Evolutionary conservation across 257 asterid genomes (phyloP), one percentile per base, ranked within the genome.

Genomic region (Fraxinus anomala): DNA sequence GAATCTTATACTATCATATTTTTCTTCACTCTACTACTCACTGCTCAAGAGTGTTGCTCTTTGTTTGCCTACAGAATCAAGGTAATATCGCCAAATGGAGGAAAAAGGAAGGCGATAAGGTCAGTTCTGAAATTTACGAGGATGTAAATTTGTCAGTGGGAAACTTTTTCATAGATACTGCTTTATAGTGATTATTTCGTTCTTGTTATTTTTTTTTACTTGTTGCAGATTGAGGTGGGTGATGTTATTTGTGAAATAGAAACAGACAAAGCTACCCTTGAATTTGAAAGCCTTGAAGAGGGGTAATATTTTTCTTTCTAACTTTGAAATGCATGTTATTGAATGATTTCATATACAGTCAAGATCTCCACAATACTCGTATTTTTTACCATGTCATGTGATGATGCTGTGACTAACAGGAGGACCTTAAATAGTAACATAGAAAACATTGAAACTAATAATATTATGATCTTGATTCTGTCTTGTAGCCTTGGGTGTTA

Each of bases 101-200:
- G 83, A 93, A 93, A 85, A 89, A 92, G 74, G 99, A 96, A 84
- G 99, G 99, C 65, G 98, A 96, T 84, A 93, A 93, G 99, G 99
- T 95, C 73, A 75, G 88, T 80, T 47, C 31, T 66, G 76, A 21
- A 59, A 79, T 75, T 70, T 67, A 47, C 17, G 56, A 37, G 70
- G 65, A 73, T 82, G 49, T 40, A 37, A 76, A 77, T 70, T 76
- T 83, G 59, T 47, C 61, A 31, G 54, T 36, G n/a, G 75, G 65
- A 56, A 44, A 66, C 70, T 80, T 69, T 59, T 61, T 44, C 72
- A 17, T 51, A 10, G 28, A 0, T 37, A 69, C 73, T 75, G 59
- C 69, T 76, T 74, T 49, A n/a, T 68, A 24, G 75, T 68, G 78
- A 63, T 87, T 79, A 44, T 77, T 7, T 34, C 65, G 36, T 75